Evolutionary conservation across 1,139 yeast species (phyloP).

Genomic region (Sugiyamaella neomexicana): DNA sequence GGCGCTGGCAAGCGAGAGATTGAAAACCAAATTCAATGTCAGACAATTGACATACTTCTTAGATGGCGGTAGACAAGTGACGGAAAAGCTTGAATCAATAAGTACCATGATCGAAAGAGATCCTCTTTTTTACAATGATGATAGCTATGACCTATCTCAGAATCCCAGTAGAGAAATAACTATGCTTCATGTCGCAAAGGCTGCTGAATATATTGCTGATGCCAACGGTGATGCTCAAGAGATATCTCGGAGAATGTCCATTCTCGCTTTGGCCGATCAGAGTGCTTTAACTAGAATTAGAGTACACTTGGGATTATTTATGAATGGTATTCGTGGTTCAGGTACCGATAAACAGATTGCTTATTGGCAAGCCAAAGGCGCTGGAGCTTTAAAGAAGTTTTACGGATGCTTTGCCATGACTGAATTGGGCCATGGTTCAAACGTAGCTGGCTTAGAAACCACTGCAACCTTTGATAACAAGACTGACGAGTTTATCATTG

Average conservation of each 20-base stretch:
- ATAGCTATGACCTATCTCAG: constrained; percentile 55
- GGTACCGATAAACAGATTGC: constrained; percentile 61
- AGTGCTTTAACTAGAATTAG: constrained; percentile 67
- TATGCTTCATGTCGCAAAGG: constrained; percentile 50
- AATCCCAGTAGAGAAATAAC: constrained; percentile 54
- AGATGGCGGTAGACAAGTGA: constrained; percentile 53
- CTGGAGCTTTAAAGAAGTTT: constrained; percentile 59
- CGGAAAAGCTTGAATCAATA: constrained; percentile 49
- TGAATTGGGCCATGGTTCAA: constrained; percentile 91
- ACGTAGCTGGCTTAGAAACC: constrained; percentile 91
- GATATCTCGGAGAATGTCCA: constrained; percentile 42
- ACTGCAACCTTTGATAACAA: constrained; percentile 74
- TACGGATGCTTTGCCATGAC: constrained; percentile 96
- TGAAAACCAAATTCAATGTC: constrained; percentile 47
- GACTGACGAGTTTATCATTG: constrained; percentile 67
- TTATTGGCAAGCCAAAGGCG: constrained; percentile 79
- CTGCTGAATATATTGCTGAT: constrained; percentile 51
- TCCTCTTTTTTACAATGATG: constrained; percentile 54
- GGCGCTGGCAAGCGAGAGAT: constrained; percentile 51
- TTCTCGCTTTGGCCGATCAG: constrained; percentile 52
- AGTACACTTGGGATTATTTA: constrained; percentile 69
- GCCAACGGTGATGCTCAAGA: constrained; percentile 46
- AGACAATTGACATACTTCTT: constrained; percentile 54
- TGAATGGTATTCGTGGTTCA: constrained; percentile 68
- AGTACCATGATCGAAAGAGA: constrained; percentile 53